Base-by-base conservation (phyloP, 768 basidiomycete genomes). In the Thelephora aurantiotincta region DNA sequence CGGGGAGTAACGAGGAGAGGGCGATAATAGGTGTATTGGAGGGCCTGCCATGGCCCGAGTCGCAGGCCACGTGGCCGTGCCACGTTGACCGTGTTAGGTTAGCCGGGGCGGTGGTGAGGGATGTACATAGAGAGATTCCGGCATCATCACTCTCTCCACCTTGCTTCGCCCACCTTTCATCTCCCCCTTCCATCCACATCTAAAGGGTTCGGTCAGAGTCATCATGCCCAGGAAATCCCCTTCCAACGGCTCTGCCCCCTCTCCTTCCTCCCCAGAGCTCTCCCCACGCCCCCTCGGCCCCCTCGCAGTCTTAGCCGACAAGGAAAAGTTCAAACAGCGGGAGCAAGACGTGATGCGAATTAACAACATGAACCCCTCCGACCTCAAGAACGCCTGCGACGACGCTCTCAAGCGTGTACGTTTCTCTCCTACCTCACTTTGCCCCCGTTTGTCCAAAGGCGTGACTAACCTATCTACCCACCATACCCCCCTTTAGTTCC, bases 391-490 rank as follows among this genome's bases (percentile, higher is more conserved):
- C 48, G 68, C 75, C 7, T 65, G 71, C 51, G 93, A 98, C 63
- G 93, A 98, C 66, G 82, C 82, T 41, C 67, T 97, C 49, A 90
- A 88, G 64, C 82, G 87, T 58, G 92, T 94, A 60, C 43, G 77
- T 67, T 12, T 44, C 36, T 16, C n/a, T 11, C 11, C 45, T 7
- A 2, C 12, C 33, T 45, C 22, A 30, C 16, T 33, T 6, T 38
- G 12, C 22, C 48, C 69, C 68, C 35, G 44, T 19, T 35, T 45
- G 33, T 43, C 50, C 51, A 26, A 35, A n/a, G 34, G 46, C 18
- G 18, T 26, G 12, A 18, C 38, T 14, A 6, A 18, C 45, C 42
- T 30, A 43, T 37, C 46, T 42, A n/a, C n/a, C n/a, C n/a, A n/a
- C n/a, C n/a, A n/a, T n/a, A n/a, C 47, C 20, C 20, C 11, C 3